Base-by-base conservation (phyloP, 2,329 filamentous ascomycete genomes). In the Cladosporium velox region DNA sequence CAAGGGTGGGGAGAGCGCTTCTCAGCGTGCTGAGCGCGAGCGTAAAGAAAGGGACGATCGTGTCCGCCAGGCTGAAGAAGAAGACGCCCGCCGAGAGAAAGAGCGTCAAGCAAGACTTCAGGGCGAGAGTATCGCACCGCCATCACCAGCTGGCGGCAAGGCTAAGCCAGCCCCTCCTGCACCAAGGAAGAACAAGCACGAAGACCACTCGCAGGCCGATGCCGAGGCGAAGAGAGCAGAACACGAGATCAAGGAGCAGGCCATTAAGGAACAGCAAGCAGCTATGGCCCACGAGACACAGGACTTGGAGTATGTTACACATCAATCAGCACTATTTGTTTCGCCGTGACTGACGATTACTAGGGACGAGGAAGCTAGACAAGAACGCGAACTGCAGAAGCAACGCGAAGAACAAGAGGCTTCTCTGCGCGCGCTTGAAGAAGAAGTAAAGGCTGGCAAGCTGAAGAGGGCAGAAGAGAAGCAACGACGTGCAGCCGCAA, bases 391-490 rank as follows among this genome's bases (percentile, higher is more conserved):
- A 67, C 85, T 97, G 65, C 88, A 87, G 35, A 88, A 86, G 71
- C 93, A 97, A 79, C 90, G 90, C 64, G 87, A 93, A 73, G 92
- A 91, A 63, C 89, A 93, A 49, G 88, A 91, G 72, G 91, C 91
- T 69, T 92, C 93, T 60, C 85, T 98, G 28, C 92, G 89, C 76
- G 93, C 92, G 18, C 86, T 99, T 10, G 93, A 99, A 79, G 93
- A 98, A 77, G 93, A 97, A 78, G 93, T 98, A 62, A 90, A 89
- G 69, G 91, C 93, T 76, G 92, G 93, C 73, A 99, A 98, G 82
- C 81, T 98, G 62, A 94, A 92, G 84, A 98, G 97, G 79, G 91
- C 96, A 71, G 95, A 99, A 78, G 95, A 97, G 81, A 97, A 96
- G 83, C 91, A 90, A 69, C 90, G 87, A 72, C 95, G 93, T 83